Evolutionary conservation across 2,329 filamentous ascomycete genomes (phyloP), one percentile per base, ranked within the genome.

Genomic region (Colletotrichum australisinense): DNA sequence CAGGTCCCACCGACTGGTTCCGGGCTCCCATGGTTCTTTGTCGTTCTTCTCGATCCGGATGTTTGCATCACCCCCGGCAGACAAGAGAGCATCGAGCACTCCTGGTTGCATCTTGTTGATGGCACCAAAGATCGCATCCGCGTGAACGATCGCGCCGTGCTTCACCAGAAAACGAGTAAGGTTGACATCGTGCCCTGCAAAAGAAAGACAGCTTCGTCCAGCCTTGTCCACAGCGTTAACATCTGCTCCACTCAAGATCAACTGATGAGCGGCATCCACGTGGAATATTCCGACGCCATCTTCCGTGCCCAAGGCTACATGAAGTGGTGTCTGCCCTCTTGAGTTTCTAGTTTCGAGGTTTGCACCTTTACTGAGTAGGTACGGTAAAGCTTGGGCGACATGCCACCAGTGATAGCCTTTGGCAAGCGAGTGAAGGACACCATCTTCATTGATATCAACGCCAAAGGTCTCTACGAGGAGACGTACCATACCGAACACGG

Each of bases 401-500:
- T 75, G 72, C 74, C 75, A 75, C 75, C 75, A 76, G 7, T 53
- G 52, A 11, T 58, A 22, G 8, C 67, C 62, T 11, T 19, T 55
- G 5, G 68, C 28, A 38, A 70, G 35, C 2, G n/a, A n/a, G 32
- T 59, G 22, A 1, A 70, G 68, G 16, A 63, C 68, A 24, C 53
- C 5, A 1, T 70, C 28, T 24, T 11, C 78, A 46, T 83, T 77
- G n/a, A 84, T 60, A 70, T 83, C 77, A 12, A 81, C 79, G 1
- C 72, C 73, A 22, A 80, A 80, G 22, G 77, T 78, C 30, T 82
- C 79, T 2, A 85, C 79, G 8, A 85, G 69, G 3, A 83, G 56
- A 12, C 78, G 78, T 1, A 84, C 75, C 4, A 83, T 77, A 5
- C 79, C 77, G 71, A 84, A 79, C 49, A 83, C 82, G 8, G 83